phyloP scores from a whole-genome alignment of 495 filamentous ascomycete species.

The Annulohypoxylon stygium region DNA sequence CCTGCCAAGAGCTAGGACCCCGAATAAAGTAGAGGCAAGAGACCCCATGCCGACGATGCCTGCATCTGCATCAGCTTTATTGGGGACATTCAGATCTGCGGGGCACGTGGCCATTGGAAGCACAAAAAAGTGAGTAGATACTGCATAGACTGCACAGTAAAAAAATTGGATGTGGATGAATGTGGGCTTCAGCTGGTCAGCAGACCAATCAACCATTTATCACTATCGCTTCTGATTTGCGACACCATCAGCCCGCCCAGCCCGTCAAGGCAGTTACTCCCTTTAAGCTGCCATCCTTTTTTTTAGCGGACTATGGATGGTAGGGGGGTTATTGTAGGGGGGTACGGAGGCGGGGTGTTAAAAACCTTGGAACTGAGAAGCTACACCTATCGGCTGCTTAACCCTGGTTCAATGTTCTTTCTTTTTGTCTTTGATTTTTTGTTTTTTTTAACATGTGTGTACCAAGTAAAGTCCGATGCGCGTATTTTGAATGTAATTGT shows the following conservation, averaged over 20 bases:
- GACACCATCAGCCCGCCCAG: slow-evolving; percentile 30
- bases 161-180: slow-evolving; percentile 15
- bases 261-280: slow-evolving; percentile 22
- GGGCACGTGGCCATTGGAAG: slow-evolving; percentile 48
- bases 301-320: slow-evolving; percentile 4
- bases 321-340: background rate
- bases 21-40: slow-evolving; percentile 9
- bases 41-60: slow-evolving; percentile 39
- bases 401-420: slow-evolving; percentile 1
- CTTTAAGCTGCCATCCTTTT: slow-evolving; percentile 21
- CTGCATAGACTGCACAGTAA: background rate
- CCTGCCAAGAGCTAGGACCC: background rate
- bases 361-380: slow-evolving; percentile 3
- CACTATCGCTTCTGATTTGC: slow-evolving; percentile 42
- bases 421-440: background rate
- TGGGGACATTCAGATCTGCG: slow-evolving; percentile 45
- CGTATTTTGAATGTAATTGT: background rate
- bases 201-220: slow-evolving; percentile 49
- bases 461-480: background rate
- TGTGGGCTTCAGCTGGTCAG: slow-evolving; percentile 45
- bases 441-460: slow-evolving; percentile 14
- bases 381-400: slow-evolving; percentile 30
- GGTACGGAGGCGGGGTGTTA: slow-evolving; percentile 1
- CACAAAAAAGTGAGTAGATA: slow-evolving; percentile 31
- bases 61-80: slow-evolving; percentile 46